phyloP scores from a whole-genome alignment of 2,329 filamentous ascomycete species.

The Colletotrichum brevisporum region DNA sequence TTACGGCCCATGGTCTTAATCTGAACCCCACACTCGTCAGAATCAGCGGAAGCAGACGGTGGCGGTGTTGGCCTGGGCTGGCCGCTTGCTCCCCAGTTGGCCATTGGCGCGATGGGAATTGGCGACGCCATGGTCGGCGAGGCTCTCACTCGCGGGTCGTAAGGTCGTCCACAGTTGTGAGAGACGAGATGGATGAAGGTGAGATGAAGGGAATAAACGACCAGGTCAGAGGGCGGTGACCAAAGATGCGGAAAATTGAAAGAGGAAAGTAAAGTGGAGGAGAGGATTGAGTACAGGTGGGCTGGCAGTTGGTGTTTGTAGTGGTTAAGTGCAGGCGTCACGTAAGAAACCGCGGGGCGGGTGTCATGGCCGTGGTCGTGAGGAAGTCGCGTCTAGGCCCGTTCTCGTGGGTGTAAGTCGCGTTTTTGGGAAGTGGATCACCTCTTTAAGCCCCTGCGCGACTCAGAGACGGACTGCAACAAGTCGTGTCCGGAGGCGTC shows the following conservation, averaged over 20 bases:
- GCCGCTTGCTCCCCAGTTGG: slow-evolving; percentile 50
- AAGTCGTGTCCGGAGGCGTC: neutral
- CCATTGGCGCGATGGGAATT: slow-evolving; percentile 49
- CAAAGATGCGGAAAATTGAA: slow-evolving; percentile 26
- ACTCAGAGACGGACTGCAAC: slow-evolving; percentile 7
- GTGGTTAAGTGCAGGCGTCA: slow-evolving; percentile 40
- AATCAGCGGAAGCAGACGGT: slow-evolving; percentile 44
- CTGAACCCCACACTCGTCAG: slow-evolving; percentile 66
- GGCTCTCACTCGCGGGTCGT: slow-evolving; percentile 30
- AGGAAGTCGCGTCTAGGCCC: slow-evolving; percentile 36
- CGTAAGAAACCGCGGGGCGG: slow-evolving; percentile 41
- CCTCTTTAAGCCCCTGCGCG: slow-evolving; percentile 37
- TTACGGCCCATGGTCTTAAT: slow-evolving; percentile 77
- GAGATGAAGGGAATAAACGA: slow-evolving; percentile 6
- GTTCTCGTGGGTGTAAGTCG: slow-evolving; percentile 30
- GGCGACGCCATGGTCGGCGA: slow-evolving; percentile 56
- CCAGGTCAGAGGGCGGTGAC: slow-evolving; percentile 29
- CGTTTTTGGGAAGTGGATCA: slow-evolving; percentile 41
- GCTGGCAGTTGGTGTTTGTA: slow-evolving; percentile 38
- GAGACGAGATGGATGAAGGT: neutral
- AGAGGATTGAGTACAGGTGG: slow-evolving; percentile 17
- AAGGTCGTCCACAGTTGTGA: slow-evolving; percentile 25
- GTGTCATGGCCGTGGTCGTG: slow-evolving; percentile 41
- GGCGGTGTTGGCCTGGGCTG: slow-evolving; percentile 39
- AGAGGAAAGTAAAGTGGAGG: slow-evolving; percentile 37